phyloP scores from a whole-genome alignment of 2,329 filamentous ascomycete genomes.

The Keithomyces neogunnii region DNA sequence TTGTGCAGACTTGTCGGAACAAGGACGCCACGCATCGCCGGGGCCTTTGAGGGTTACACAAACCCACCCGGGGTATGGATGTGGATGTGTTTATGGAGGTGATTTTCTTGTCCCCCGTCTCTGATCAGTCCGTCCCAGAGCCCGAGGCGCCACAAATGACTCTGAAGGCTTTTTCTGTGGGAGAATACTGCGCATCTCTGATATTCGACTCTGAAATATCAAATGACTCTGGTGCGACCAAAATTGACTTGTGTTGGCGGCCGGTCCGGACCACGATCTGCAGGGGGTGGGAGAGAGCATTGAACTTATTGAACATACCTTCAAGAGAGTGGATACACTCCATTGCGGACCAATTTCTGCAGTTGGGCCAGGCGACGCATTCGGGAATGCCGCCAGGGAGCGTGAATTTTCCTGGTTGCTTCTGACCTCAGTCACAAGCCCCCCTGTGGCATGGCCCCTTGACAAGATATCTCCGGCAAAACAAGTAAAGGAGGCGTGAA shows the following conservation, averaged over 20 bases:
- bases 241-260: not conserved
- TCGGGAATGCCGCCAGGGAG: not conserved
- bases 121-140: not conserved
- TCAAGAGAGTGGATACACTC: constrained; percentile 1
- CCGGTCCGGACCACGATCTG: not conserved
- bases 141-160: not conserved
- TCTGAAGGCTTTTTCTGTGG: not conserved
- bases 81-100: not conserved
- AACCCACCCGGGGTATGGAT: constrained; percentile 3
- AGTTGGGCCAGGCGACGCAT: not conserved
- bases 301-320: constrained; percentile 6
- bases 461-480: not conserved
- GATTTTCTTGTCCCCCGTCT: not conserved
- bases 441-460: not conserved
- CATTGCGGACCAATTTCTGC: not conserved
- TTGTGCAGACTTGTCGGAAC: constrained; percentile 14
- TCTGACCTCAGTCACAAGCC: not conserved
- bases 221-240: not conserved
- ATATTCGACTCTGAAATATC: not conserved
- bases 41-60: constrained; percentile 11
- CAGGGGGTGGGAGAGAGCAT: constrained; percentile 3
- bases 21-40: constrained; percentile 15
- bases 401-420: not conserved
- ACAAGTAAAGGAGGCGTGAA: not conserved
- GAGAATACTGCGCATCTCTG: not conserved